A percentile compares a stretch with the other conserved stretches of the same genome.
Evolutionary conservation across 2,329 filamentous ascomycete genomes (phyloP).

Genomic region (Exophiala aquamarina): DNA sequence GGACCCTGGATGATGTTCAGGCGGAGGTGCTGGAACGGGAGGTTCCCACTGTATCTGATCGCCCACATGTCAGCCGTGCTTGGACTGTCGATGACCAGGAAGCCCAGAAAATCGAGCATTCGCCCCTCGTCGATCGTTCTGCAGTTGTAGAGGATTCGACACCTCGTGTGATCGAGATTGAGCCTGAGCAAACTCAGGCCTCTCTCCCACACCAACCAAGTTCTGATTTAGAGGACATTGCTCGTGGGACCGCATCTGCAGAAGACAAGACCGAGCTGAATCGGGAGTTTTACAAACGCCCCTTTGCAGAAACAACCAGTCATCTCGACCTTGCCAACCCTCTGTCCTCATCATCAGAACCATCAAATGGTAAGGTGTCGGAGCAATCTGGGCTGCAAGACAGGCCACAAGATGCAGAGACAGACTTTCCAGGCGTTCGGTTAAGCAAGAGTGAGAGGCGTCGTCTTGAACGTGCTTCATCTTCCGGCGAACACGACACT

Average conservation of each 20-base stretch:
- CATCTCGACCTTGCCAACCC: slow-evolving; percentile 37
- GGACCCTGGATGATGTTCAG: slow-evolving; percentile 22
- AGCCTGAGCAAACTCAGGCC: not conserved
- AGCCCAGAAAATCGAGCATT: slow-evolving; percentile 15
- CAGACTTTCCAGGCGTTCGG: slow-evolving; percentile 1
- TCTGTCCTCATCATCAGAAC: slow-evolving; percentile 35
- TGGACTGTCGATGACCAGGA: slow-evolving; percentile 22
- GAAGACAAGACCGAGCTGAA: slow-evolving; percentile 31
- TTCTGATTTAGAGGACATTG: no score
- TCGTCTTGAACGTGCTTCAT: slow-evolving; percentile 21
- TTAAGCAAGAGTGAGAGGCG: slow-evolving; percentile 20
- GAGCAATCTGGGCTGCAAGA: slow-evolving; percentile 37
- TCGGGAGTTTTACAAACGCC: slow-evolving; percentile 47
- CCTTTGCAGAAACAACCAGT: slow-evolving; percentile 51
- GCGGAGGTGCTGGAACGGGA: slow-evolving; percentile 20
- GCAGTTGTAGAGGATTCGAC: not conserved
- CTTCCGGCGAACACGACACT: slow-evolving; percentile 3
- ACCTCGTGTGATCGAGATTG: not conserved
- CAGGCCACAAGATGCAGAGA: not conserved
- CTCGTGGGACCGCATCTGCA: not conserved
- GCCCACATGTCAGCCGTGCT: slow-evolving; percentile 16
- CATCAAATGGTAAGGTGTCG: slow-evolving; percentile 37
- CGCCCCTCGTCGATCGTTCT: not conserved
- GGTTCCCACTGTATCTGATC: slow-evolving; percentile 16
- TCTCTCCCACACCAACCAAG: not conserved